Evolutionary conservation across 495 filamentous ascomycete genomes (phyloP), one percentile per base, ranked within the genome.

Genomic region (Penicillium flavigenum): DNA sequence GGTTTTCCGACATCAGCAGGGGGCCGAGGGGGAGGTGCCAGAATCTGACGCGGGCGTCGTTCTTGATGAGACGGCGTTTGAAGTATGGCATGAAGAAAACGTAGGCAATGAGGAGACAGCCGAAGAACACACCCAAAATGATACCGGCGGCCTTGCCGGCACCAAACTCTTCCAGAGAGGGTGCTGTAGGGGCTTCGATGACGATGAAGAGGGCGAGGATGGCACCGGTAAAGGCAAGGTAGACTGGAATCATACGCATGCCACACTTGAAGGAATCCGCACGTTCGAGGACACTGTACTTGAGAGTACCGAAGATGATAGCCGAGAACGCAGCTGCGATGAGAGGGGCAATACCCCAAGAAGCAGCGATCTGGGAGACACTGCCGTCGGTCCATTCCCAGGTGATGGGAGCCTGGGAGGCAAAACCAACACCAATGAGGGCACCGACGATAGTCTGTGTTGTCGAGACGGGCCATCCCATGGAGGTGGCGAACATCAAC

Each of bases 131-230:
- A 41, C 81, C 83, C 38, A 88, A 61, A 54, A 87, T 82, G 55
- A 82, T 78, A 14, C 81, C 86, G 14, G 65, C 75, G 16, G 79
- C 73, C 47, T 80, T 78, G 19, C 80, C 75, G 27, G 78, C 76
- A 31, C 72, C 79, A 59, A 79, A 80, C 43, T 72, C 67, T 12
- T 79, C 73, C 17, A 86, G 57, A 0, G 65, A 68, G 8, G 68
- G 68, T 0, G 67, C 71, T 1, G 58, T 69, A 1, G 71, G 72
- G 8, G 68, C 69, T 58, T 72, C 70, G 43, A 76, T 51, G 58
- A 87, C 75, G 41, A 89, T 81, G 62, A 87, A 80, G 68, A 88
- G 83, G 45, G 83, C 81, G 38, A 87, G 78, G 36, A 90, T 80
- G 36, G 72, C 76, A 31, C 77, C 82, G 3, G 86, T 83, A 48